Base-by-base conservation (phyloP, 805 yeast species). In the Saccharomycopsis synnaedendra region DNA sequence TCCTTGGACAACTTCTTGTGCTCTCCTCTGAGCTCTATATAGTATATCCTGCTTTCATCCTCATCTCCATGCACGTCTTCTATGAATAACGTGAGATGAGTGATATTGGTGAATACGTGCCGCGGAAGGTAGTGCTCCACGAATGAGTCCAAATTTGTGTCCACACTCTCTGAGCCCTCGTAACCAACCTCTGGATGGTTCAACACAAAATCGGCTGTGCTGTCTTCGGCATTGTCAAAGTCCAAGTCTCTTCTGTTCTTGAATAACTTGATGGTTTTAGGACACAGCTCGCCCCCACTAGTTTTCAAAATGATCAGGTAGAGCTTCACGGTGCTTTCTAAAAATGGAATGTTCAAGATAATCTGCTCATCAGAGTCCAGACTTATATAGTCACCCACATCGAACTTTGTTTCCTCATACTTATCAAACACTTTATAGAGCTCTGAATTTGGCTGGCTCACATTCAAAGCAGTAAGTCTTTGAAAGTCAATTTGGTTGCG, bases 51-150 rank as follows among this genome's bases (percentile, higher is more conserved):
- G 29, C 69, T 65, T 45, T 77, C 82, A 32, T 74, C 78, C 49
- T 76, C 81, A 5, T 67, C 78, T 3, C 75, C 75, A 68, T 85
- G 78, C 51, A 83, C 80, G 53, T 76, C 71, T 51, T 81, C 78
- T 35, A 89, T 62, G 56, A 83, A 84, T 1, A 90, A 36, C 0
- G 93, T 75, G 51, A 90, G 58, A 5, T 78, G 75, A 8, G 76
- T 74, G 10, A 83, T 76, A 45, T 85, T 84, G 36, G 86, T 77
- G 61, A 87, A 88, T 33, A 67, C 63, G 47, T 81, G 79, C 31
- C 96, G 70, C 27, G 95, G 94, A 32, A 88, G 63, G 49, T 76
- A 79, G 60, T 86, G 95, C 61, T 90, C 97, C 0, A 83, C 85
- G 57, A 87, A 82, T 4, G 76, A 71, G 35, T 48, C 76, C 6